phyloP scores from a whole-genome alignment of 305 asterid species.

The Fraxinus dipetala region DNA sequence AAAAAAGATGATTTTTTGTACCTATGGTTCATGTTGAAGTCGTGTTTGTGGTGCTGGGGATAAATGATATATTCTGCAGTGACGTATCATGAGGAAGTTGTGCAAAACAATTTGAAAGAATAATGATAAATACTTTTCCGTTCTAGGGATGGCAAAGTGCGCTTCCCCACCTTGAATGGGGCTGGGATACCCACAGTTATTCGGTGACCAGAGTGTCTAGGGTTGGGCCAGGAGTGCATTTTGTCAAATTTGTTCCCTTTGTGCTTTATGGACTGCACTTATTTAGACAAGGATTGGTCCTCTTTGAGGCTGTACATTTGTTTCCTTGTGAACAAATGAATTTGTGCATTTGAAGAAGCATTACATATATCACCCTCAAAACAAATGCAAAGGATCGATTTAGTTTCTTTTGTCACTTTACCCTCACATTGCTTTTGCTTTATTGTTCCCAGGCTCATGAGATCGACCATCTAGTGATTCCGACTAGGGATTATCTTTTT shows the following conservation, averaged over 20 bases:
- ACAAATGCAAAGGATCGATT: conserved; percentile 8
- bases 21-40: conserved; percentile 7
- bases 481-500: conserved; percentile 91
- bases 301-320: conserved; percentile 5
- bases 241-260: background rate
- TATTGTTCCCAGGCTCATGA: conserved; percentile 65
- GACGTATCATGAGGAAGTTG: background rate
- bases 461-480: conserved; percentile 86
- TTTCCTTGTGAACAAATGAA: background rate
- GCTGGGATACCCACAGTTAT: background rate
- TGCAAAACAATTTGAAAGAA: background rate
- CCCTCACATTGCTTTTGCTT: conserved; percentile 13
- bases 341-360: background rate
- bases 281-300: background rate
- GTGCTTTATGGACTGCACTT: background rate
- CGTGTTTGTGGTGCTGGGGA: conserved; percentile 5
- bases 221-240: background rate
- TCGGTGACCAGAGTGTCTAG: background rate
- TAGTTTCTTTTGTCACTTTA: background rate
- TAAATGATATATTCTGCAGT: background rate
- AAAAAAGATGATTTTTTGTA: background rate
- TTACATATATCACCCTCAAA: background rate
- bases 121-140: background rate
- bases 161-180: background rate
- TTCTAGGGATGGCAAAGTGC: background rate